Evolutionary conservation across 495 filamentous ascomycete genomes (phyloP).

Genomic region (Lasiosphaeria hispida): DNA sequence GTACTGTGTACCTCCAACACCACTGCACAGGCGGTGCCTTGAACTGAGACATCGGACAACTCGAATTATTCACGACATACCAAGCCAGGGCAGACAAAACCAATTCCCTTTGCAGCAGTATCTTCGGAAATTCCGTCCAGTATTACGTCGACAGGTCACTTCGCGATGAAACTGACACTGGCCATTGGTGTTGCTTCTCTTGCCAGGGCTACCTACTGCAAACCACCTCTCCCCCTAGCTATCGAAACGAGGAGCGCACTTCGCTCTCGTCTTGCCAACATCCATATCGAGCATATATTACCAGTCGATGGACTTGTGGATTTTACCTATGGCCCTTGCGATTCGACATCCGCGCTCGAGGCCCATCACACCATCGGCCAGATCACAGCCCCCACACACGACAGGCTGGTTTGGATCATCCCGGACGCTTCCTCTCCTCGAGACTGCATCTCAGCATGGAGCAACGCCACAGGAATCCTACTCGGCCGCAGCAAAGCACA

Average conservation of each 20-base stretch:
- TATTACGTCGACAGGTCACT: no score
- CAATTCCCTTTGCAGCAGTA: neutral
- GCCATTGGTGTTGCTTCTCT: constrained; percentile 1
- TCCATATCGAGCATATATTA: constrained; percentile 35
- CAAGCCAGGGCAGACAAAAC: neutral
- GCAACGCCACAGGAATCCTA: constrained; percentile 27
- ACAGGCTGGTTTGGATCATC: constrained; percentile 52
- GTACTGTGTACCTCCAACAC: no score
- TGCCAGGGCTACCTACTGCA: neutral
- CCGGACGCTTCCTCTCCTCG: constrained; percentile 38
- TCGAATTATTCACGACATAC: no score
- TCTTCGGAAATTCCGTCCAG: neutral
- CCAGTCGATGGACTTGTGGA: constrained; percentile 25
- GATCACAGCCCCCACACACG: constrained; percentile 16
- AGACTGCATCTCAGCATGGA: constrained; percentile 55
- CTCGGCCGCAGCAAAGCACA: constrained; percentile 46
- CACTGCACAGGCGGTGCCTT: no score
- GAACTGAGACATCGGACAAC: no score
- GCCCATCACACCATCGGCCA: constrained; percentile 32
- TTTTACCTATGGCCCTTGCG: constrained; percentile 43
- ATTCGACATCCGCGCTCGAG: constrained; percentile 10
- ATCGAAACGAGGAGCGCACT: constrained; percentile 33
- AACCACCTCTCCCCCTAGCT: constrained; percentile 26
- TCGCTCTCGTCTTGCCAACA: constrained; percentile 42
- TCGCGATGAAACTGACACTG: constrained; percentile 5